Percentiles rank a stretch among this genome's conserved stretches.
These are phyloP conservation scores for Fusarium secorum DNA, from an alignment of 2,329 filamentous ascomycete species.

Conservation along the genomic window DNA sequence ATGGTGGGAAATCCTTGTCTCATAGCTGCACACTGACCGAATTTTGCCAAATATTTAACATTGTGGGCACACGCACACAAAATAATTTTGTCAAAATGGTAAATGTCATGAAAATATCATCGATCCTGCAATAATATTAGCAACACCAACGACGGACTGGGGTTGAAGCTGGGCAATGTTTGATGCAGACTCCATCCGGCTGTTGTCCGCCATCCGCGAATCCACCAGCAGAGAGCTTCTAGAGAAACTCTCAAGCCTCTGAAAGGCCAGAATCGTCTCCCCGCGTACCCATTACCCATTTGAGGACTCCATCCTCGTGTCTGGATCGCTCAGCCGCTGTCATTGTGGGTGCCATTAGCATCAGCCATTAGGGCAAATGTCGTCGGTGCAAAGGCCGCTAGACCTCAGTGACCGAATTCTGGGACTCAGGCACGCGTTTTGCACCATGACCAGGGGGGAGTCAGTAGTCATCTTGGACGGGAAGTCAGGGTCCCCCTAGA, in stretches of 20 bases:
- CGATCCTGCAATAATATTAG: conserved; percentile 23
- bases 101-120: conserved; percentile 26
- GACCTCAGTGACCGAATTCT: conserved; percentile 44
- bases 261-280: conserved; percentile 34
- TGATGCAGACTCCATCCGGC: conserved; percentile 35
- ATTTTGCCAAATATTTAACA: conserved; percentile 13
- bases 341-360: conserved; percentile 37
- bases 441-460: conserved; percentile 18
- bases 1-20: conserved; percentile 28
- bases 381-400: conserved; percentile 42
- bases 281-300: conserved; percentile 27
- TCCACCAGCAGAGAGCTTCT: conserved; percentile 28
- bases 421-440: conserved; percentile 43
- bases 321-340: conserved; percentile 43
- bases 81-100: conserved; percentile 7
- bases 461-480: conserved; percentile 15
- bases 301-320: conserved; percentile 31
- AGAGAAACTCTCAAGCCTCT: conserved; percentile 13
- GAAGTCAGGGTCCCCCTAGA: conserved; percentile 32
- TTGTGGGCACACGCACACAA: conserved; percentile 33
- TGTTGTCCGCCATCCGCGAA: conserved; percentile 36
- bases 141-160: conserved; percentile 23
- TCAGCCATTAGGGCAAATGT: conserved; percentile 41
- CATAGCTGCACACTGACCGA: conserved; percentile 18
- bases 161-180: conserved; percentile 31